Conservation (phyloP, 371 early-diverging fungal genomes). For the Chytridiales sp. region DNA sequence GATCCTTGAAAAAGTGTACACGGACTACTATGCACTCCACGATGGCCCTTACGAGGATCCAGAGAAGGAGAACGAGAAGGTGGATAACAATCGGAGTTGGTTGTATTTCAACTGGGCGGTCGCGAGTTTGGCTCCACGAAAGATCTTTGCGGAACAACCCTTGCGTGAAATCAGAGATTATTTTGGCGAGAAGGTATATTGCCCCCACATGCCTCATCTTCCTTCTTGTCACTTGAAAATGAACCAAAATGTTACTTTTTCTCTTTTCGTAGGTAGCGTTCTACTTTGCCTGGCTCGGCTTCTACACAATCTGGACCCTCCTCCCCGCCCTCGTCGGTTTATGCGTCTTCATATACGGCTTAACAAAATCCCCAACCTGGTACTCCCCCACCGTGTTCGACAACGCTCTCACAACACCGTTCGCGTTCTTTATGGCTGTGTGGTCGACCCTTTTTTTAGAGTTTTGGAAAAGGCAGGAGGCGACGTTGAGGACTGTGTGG, state of each 20-base stretch:
- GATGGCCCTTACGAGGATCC: constrained; percentile 30
- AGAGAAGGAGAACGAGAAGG: not conserved
- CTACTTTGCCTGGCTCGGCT: constrained; percentile 63
- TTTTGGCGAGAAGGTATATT: constrained; percentile 64
- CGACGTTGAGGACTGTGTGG: constrained; percentile 54
- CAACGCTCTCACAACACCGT: constrained; percentile 52
- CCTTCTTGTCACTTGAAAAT: no score
- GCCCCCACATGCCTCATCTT: no score
- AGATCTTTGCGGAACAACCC: constrained; percentile 33
- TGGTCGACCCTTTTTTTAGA: constrained; percentile 62
- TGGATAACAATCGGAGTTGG: constrained; percentile 26
- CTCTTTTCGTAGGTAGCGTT: no score
- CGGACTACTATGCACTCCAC: constrained; percentile 39
- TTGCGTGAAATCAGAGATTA: constrained; percentile 47
- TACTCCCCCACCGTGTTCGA: constrained; percentile 46
- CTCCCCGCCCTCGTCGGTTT: constrained; percentile 42
- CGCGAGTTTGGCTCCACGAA: not conserved
- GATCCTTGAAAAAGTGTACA: constrained; percentile 26
- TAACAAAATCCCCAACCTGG: constrained; percentile 15
- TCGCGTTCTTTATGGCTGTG: constrained; percentile 54
- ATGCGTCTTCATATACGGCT: constrained; percentile 49
- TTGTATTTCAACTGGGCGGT: constrained; percentile 31
- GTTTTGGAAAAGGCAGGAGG: constrained; percentile 61
- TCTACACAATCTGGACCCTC: constrained; percentile 49
- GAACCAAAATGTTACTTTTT: no score